phyloP scores from a whole-genome alignment of 257 asterid species.

The Jaltomata sinuosa region DNA sequence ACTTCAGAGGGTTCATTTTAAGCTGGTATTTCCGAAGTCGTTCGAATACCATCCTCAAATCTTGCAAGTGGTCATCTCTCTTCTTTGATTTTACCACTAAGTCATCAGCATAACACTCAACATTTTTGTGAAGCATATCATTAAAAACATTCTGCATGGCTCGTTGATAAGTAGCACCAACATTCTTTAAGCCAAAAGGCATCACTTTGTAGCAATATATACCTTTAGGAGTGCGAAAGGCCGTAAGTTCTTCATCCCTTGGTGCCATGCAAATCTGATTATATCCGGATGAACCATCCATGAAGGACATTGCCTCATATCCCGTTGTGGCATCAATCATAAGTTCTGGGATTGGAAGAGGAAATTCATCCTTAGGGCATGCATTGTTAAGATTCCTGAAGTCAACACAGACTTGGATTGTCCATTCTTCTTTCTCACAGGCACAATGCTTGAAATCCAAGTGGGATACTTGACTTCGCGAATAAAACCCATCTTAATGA shows the following conservation, averaged over 20 bases:
- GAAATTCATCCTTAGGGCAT: not conserved
- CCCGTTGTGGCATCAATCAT: not conserved
- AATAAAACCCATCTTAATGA: not conserved
- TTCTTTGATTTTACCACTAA: not conserved
- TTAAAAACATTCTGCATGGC: not conserved
- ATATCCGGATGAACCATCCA: not conserved
- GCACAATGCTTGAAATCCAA: not conserved
- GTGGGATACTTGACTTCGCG: not conserved
- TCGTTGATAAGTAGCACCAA: accelerated
- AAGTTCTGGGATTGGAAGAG: not conserved
- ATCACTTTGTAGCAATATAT: not conserved
- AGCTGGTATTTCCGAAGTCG: not conserved
- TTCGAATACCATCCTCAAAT: not conserved
- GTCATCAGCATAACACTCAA: not conserved
- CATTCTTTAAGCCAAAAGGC: not conserved
- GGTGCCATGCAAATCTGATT: not conserved
- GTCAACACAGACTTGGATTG: not conserved
- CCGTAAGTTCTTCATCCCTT: not conserved
- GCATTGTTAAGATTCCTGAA: not conserved
- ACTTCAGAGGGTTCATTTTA: not conserved
- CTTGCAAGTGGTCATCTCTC: not conserved
- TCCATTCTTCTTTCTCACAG: not conserved
- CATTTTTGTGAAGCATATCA: not conserved
- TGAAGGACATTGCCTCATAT: not conserved
- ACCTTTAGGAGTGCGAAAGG: not conserved